Percentiles rank a stretch among this genome's conserved stretches.
Evolutionary conservation across 2,329 filamentous ascomycete genomes (phyloP).

Genomic region (Cercospora nicotianae): DNA sequence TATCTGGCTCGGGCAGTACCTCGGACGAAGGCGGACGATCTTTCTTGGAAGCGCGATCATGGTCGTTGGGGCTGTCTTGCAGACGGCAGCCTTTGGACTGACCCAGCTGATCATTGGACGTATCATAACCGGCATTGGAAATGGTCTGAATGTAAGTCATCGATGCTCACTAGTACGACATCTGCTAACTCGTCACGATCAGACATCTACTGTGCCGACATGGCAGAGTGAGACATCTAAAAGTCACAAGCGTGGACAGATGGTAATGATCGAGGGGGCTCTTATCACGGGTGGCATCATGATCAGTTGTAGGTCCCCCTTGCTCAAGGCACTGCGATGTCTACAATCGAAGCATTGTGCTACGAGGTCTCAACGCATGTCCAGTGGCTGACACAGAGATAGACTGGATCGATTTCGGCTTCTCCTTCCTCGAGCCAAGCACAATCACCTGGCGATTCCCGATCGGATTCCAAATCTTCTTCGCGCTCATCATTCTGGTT

Average conservation of each 20-base stretch:
- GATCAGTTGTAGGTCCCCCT: conserved; percentile 35
- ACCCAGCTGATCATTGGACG: conserved; percentile 52
- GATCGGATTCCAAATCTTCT: conserved; percentile 55
- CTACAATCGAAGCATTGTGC: not conserved
- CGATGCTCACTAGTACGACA: not conserved
- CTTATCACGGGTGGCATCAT: conserved; percentile 42
- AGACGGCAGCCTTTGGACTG: conserved; percentile 47
- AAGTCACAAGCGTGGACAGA: conserved; percentile 47
- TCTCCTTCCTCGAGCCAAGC: conserved; percentile 39
- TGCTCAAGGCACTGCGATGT: not conserved
- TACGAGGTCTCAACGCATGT: not conserved
- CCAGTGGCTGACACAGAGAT: not conserved
- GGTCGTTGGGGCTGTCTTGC: conserved; percentile 51
- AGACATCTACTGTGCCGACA: conserved; percentile 44
- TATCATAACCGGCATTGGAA: conserved; percentile 55
- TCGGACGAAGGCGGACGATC: conserved; percentile 54
- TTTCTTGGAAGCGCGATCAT: conserved; percentile 53
- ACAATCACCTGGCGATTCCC: conserved; percentile 54
- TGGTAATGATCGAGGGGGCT: conserved; percentile 47
- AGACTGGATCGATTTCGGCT: conserved; percentile 53
- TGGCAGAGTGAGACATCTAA: conserved; percentile 56
- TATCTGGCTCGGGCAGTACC: conserved; percentile 52
- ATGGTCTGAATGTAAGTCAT: conserved; percentile 50
- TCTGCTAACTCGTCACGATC: not conserved
- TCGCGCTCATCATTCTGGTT: conserved; percentile 48